phyloP scores from a whole-genome alignment of 202 grass and related monocot species.

The Panicum hallii region DNA sequence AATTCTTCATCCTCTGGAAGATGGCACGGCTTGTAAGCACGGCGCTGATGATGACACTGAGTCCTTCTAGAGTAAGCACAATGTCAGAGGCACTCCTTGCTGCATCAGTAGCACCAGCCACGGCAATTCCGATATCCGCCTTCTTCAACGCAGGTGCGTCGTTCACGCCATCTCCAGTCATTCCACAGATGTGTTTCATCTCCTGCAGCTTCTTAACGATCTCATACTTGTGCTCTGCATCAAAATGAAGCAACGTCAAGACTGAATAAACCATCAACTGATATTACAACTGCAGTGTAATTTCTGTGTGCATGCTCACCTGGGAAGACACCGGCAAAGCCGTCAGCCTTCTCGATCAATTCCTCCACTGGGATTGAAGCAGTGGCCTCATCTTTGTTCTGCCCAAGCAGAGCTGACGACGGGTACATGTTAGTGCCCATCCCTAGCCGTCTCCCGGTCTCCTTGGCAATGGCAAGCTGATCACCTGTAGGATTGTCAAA shows the following conservation, averaged over 20 bases:
- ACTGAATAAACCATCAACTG: background rate
- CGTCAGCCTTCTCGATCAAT: conserved; percentile 73
- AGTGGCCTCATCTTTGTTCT: conserved; percentile 59
- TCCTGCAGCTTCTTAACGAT: conserved; percentile 74
- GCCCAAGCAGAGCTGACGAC: conserved; percentile 62
- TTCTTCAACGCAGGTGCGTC: conserved; percentile 75
- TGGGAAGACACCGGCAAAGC: conserved; percentile 79
- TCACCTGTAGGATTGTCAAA: conserved; percentile 47
- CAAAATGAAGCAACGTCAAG: background rate
- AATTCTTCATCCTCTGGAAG: conserved; percentile 85
- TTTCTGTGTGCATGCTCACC: conserved; percentile 28
- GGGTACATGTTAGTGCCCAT: conserved; percentile 91
- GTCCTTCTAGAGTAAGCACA: conserved; percentile 67
- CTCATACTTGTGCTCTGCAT: conserved; percentile 76
- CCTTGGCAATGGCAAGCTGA: conserved; percentile 75
- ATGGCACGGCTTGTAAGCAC: conserved; percentile 72
- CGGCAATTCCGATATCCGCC: conserved; percentile 74
- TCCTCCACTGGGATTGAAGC: conserved; percentile 64
- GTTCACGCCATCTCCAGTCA: conserved; percentile 78
- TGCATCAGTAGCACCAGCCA: conserved; percentile 67
- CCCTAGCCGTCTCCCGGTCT: conserved; percentile 71
- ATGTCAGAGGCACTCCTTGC: conserved; percentile 70
- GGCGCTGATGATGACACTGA: conserved; percentile 76
- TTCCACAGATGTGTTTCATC: conserved; percentile 74
- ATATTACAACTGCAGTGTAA: background rate